A percentile compares a stretch with the other conserved stretches of the same genome.
phyloP scores from a whole-genome alignment of 106 monocot species.

The Iris macrosiphon region DNA sequence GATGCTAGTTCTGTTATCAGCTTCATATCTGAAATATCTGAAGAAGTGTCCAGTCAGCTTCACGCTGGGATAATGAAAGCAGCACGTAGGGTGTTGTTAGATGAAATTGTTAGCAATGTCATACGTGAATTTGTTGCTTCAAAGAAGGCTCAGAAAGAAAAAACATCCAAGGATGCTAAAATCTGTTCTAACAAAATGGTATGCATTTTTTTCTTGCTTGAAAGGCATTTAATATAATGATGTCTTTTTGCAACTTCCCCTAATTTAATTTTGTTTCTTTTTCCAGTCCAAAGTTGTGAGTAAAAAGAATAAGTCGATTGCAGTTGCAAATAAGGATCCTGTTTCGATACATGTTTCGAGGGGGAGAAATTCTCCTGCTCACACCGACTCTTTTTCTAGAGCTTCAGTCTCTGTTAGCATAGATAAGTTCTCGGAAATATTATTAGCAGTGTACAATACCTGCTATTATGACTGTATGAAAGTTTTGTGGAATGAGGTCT shows the following conservation, averaged over 20 bases:
- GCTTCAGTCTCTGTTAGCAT: conserved; percentile 2
- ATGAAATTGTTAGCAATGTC: conserved; percentile 69
- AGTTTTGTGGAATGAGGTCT: conserved; percentile 60
- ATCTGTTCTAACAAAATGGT: conserved; percentile 20
- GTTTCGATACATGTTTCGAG: conserved; percentile 8
- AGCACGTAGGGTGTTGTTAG: conserved; percentile 56
- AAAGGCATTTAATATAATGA: background rate
- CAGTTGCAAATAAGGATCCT: conserved; percentile 8
- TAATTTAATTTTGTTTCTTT: conserved; percentile 4
- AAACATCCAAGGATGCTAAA: conserved; percentile 20
- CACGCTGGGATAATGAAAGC: conserved; percentile 80
- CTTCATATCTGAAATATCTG: conserved; percentile 45
- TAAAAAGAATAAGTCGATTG: conserved; percentile 14
- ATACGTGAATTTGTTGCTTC: conserved; percentile 61
- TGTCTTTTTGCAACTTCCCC: background rate
- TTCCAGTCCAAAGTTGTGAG: conserved; percentile 15
- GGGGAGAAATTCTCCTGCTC: conserved; percentile 10
- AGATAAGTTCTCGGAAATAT: conserved; percentile 34
- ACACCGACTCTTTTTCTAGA: conserved; percentile 3
- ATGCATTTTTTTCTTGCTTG: background rate
- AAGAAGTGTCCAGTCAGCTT: conserved; percentile 58
- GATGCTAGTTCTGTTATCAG: conserved; percentile 20
- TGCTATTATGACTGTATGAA: conserved; percentile 66
- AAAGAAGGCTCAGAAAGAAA: conserved; percentile 42
- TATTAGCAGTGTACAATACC: conserved; percentile 31